Evolutionary conservation across 768 basidiomycete genomes (phyloP).

Genomic region (Russula virescens): DNA sequence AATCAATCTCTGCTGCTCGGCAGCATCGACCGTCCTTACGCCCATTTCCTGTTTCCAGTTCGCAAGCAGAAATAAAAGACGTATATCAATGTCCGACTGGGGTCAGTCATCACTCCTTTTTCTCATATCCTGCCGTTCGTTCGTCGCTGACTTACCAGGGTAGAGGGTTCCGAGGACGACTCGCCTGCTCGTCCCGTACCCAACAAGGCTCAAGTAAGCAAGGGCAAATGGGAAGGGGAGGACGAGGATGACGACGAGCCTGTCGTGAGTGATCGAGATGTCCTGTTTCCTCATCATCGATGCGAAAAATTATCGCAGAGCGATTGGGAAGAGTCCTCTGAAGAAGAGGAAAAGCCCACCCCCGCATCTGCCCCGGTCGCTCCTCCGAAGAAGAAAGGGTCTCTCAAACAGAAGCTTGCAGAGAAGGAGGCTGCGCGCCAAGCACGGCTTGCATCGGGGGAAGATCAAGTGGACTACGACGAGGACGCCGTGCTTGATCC

Average conservation of each 20-base stretch:
- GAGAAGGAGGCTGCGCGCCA: constrained; percentile 83
- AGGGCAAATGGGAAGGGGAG: constrained; percentile 81
- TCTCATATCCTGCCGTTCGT: background rate
- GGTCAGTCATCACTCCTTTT: constrained; percentile 8
- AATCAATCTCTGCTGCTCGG: constrained; percentile 18
- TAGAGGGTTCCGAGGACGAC: constrained; percentile 22
- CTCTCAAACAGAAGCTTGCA: constrained; percentile 84
- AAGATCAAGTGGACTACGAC: constrained; percentile 51
- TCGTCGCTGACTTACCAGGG: constrained; percentile 2
- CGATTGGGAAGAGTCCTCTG: constrained; percentile 90
- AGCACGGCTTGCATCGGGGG: constrained; percentile 38
- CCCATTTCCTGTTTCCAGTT: background rate
- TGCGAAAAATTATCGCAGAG: constrained; percentile 45
- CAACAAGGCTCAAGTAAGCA: constrained; percentile 26
- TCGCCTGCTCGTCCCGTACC: constrained; percentile 18
- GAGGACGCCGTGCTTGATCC: constrained; percentile 65
- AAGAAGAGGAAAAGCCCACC: constrained; percentile 52
- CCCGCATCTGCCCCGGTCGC: constrained; percentile 44
- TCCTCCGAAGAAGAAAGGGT: constrained; percentile 88
- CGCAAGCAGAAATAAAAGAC: background rate
- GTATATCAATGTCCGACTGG: constrained; percentile 25
- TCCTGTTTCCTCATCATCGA: constrained; percentile 6
- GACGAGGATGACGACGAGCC: constrained; percentile 80
- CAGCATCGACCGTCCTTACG: constrained; percentile 25
- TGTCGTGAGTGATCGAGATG: constrained; percentile 46